Conservation (phyloP, 805 yeast genomes). For the Candida railenensis region DNA sequence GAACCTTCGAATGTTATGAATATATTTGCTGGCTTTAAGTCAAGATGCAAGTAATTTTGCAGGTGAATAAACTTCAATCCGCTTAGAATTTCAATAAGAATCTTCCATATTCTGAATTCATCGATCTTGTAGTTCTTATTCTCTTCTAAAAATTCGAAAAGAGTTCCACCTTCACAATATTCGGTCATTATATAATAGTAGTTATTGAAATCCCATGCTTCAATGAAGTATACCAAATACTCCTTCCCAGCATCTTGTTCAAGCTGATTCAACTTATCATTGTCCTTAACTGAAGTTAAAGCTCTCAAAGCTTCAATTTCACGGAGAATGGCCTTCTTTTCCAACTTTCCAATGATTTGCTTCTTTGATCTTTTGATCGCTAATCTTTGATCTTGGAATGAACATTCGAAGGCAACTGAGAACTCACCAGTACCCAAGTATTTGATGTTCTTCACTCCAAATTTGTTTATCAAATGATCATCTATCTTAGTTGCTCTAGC, state of each 20-base stretch:
- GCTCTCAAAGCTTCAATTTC: conserved; percentile 72
- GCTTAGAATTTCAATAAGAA: conserved; percentile 74
- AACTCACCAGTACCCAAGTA: conserved; percentile 86
- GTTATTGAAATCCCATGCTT: conserved; percentile 80
- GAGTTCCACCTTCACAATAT: conserved; percentile 90
- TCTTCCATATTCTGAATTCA: conserved; percentile 98
- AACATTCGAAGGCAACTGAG: conserved; percentile 81
- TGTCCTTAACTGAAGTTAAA: conserved; percentile 37
- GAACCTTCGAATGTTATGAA: conserved; percentile 93
- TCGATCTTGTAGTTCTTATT: conserved; percentile 76
- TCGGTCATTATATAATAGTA: conserved; percentile 91
- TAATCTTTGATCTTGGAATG: conserved; percentile 62
- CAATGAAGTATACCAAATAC: conserved; percentile 73
- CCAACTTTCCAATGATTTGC: conserved; percentile 50
- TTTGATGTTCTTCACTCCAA: conserved; percentile 58
- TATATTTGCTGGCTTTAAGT: conserved; percentile 92
- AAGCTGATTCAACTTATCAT: conserved; percentile 26
- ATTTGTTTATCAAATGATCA: conserved; percentile 46
- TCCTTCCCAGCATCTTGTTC: conserved; percentile 66
- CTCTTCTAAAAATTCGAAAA: conserved; percentile 76
- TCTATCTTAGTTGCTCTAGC: conserved; percentile 23
- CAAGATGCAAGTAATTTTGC: conserved; percentile 75
- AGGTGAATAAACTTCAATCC: conserved; percentile 82
- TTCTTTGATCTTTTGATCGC: conserved; percentile 88
- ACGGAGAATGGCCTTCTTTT: conserved; percentile 61